phyloP scores from a whole-genome alignment of 495 filamentous ascomycete species.

The Podospora australis region DNA sequence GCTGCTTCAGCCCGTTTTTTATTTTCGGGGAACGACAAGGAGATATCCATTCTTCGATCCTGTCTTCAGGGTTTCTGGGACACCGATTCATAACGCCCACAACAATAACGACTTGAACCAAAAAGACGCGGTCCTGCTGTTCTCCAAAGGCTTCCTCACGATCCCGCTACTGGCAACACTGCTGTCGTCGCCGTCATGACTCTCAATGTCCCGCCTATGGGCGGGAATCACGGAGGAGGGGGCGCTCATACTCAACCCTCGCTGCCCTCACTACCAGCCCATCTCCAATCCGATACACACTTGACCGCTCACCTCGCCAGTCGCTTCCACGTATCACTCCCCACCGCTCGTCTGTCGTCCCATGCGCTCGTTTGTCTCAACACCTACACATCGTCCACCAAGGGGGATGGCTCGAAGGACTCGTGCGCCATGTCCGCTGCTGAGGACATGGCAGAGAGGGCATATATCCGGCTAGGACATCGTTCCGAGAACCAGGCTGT shows the following conservation, averaged over 20 bases:
- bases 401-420: constrained; percentile 83
- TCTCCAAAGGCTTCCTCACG: neutral
- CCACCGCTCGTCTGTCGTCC: constrained; percentile 80
- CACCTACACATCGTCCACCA: constrained; percentile 81
- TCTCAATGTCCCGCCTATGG: constrained; percentile 36
- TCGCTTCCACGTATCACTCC: constrained; percentile 84
- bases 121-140: no score
- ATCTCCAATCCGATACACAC: constrained; percentile 94
- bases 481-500: constrained; percentile 89
- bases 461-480: constrained; percentile 77
- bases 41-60: no score
- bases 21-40: no score
- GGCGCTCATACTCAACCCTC: constrained; percentile 79
- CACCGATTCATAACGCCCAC: no score
- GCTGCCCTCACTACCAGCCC: constrained; percentile 76
- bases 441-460: constrained; percentile 80
- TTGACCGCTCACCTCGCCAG: constrained; percentile 93
- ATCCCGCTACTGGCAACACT: constrained; percentile 17
- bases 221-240: constrained; percentile 46
- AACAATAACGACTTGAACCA: neutral
- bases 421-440: constrained; percentile 82
- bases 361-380: constrained; percentile 87
- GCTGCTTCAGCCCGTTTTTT: no score
- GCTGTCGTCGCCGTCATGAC: constrained; percentile 34
- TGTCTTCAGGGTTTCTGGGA: no score